Evolutionary conservation across 306 rosid species (phyloP).

Genomic region (Comarum palustre): DNA sequence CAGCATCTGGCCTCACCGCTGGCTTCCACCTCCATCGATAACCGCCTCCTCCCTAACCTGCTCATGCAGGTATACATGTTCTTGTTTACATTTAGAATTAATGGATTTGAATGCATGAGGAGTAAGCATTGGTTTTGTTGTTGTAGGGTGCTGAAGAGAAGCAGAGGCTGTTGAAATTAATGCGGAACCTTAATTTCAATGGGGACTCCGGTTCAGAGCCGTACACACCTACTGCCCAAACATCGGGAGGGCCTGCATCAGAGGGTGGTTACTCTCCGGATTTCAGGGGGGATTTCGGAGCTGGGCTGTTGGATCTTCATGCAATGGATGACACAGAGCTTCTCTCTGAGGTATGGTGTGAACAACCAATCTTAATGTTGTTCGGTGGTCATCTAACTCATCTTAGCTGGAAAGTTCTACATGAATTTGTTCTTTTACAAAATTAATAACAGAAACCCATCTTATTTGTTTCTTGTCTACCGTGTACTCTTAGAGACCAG

Average conservation of each 20-base stretch:
- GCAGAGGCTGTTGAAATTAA: conserved; percentile 80
- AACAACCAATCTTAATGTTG: not conserved
- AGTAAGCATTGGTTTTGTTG: conserved; percentile 31
- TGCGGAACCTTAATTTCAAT: conserved; percentile 90
- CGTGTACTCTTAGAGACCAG: not conserved
- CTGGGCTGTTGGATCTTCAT: conserved; percentile 96
- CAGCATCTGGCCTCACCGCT: conserved; percentile 99
- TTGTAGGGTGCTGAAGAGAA: conserved; percentile 87
- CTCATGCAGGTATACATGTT: conserved; percentile 69
- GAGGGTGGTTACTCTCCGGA: conserved; percentile 83
- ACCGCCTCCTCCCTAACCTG: conserved; percentile 79
- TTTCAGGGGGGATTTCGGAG: conserved; percentile 91
- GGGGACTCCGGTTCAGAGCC: conserved; percentile 90
- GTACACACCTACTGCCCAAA: conserved; percentile 61
- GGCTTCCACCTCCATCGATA: conserved; percentile 71
- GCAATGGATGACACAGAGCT: conserved; percentile 99
- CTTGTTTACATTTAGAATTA: not conserved
- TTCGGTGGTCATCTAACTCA: conserved; percentile 8
- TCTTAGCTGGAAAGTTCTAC: not conserved
- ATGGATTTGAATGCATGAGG: conserved; percentile 10
- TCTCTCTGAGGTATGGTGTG: conserved; percentile 64
- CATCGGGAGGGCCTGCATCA: conserved; percentile 50
- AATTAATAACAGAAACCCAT: not conserved
- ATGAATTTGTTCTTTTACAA: not conserved
- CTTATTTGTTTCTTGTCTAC: not conserved